phyloP scores from a whole-genome alignment of 345 rosid species.

The Lepidium sativum region DNA sequence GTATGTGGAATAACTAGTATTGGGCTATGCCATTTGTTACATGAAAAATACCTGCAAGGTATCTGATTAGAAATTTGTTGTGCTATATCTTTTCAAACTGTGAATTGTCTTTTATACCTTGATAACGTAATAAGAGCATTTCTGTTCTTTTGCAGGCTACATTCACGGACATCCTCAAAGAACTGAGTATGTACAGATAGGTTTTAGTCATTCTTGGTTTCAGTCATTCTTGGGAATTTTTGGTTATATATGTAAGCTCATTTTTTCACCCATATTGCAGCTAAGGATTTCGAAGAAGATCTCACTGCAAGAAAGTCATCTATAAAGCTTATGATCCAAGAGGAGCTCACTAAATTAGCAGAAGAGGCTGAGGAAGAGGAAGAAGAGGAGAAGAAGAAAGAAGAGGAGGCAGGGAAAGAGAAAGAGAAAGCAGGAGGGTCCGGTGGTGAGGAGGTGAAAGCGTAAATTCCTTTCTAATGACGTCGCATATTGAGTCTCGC shows the following conservation, averaged over 20 bases:
- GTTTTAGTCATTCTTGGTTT: neutral
- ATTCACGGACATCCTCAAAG: slow-evolving; percentile 82
- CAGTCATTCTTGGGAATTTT: no score
- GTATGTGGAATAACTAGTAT: neutral
- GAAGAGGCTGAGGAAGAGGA: slow-evolving; percentile 67
- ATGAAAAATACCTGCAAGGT: neutral
- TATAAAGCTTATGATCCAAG: slow-evolving; percentile 76
- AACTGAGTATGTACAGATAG: slow-evolving; percentile 50
- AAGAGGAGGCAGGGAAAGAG: slow-evolving; percentile 33
- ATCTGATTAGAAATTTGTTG: slow-evolving; percentile 4
- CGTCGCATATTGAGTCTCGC: neutral
- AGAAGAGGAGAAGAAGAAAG: slow-evolving; percentile 33
- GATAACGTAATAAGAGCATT: neutral
- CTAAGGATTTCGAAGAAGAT: slow-evolving; percentile 43
- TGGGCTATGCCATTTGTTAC: neutral
- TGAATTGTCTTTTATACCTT: neutral
- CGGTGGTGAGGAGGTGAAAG: slow-evolving; percentile 21
- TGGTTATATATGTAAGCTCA: slow-evolving; percentile 2
- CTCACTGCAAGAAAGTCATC: slow-evolving; percentile 63
- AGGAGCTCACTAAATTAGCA: slow-evolving; percentile 87
- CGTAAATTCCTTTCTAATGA: slow-evolving; percentile 9
- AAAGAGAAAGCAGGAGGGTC: slow-evolving; percentile 23
- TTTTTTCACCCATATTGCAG: slow-evolving; percentile 33
- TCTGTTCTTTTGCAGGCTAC: slow-evolving; percentile 71
- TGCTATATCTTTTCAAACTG: neutral